Base-by-base conservation (phyloP, 305 asterid species). In the Fraxinus latifolia region DNA sequence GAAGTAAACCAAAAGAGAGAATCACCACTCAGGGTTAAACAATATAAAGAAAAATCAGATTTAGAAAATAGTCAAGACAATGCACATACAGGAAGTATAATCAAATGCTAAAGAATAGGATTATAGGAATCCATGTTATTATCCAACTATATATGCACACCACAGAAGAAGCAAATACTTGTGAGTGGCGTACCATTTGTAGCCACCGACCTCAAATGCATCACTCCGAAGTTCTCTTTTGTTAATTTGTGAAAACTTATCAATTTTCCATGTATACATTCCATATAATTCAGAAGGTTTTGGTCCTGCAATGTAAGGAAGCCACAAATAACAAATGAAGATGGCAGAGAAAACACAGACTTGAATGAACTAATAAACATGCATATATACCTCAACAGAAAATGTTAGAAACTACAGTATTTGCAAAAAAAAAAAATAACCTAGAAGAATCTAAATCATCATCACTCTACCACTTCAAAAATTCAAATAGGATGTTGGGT, bases 201-300 rank as follows among this genome's bases (percentile, higher is more conserved):
- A 92, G 88, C 98, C 94, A 78, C 99, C 98, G 87, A 90, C 96
- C 87, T 93, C 98, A 91, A 94, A 96, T 31, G 93, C 91, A 85
- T 88, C 88, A 89, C 98, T 93, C 84, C 96, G 91, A 72, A 93
- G 97, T 86, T 96, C 99, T 88, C 97, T 88, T 93, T 93, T 91
- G 90, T 91, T 92, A 60, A 92, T 90, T 87, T 92, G 95, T 68
- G 98, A 92, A 83, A 93, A 93, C 73, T 94, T 89, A 47, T 94
- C 97, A 87, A 96, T 92, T 89, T 93, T 96, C 99, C 99, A 96
- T 23, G 98, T 93, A 86, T 91, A 80, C 85, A 82, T 93, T 80
- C 98, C 99, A 88, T 90, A 94, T 77, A 96, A 89, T 65, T 90
- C 93, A n/a, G 94, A 85, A 85, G 98, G 98, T 85, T 92, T 92